Evolutionary conservation across 2,329 filamentous ascomycete genomes (phyloP).

Genomic region (Scopulariopsis brevicaulis): DNA sequence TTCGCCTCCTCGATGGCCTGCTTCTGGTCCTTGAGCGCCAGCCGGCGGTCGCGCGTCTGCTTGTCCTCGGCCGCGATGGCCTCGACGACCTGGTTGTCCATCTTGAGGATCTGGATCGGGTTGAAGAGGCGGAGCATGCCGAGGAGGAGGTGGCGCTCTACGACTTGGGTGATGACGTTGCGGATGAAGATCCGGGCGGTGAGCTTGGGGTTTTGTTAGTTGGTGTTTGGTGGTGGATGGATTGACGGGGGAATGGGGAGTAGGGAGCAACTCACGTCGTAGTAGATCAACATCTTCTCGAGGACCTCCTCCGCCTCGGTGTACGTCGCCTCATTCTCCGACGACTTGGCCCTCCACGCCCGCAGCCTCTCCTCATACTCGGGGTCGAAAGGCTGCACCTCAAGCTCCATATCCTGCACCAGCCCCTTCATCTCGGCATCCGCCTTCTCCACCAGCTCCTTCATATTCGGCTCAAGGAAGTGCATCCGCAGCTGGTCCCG

Average conservation of each 20-base stretch:
- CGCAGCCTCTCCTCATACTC: constrained; percentile 39
- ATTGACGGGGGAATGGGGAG: not conserved
- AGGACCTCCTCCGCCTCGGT: constrained; percentile 39
- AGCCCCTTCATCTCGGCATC: constrained; percentile 32
- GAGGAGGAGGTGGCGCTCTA: constrained; percentile 37
- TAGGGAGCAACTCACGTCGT: constrained; percentile 18
- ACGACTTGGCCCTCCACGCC: constrained; percentile 30
- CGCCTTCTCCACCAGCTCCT: constrained; percentile 31
- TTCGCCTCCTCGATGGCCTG: constrained; percentile 37
- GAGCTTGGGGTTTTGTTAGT: constrained; percentile 13
- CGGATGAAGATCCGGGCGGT: constrained; percentile 39
- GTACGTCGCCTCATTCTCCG: constrained; percentile 31
- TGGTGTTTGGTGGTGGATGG: not conserved
- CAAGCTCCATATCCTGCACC: constrained; percentile 38
- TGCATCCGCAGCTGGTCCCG: constrained; percentile 35
- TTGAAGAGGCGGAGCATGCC: constrained; percentile 41
- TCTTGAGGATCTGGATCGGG: constrained; percentile 36
- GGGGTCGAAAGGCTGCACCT: constrained; percentile 40
- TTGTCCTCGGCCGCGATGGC: constrained; percentile 41
- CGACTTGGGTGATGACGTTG: constrained; percentile 40
- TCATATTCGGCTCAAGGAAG: constrained; percentile 37
- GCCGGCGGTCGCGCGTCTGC: constrained; percentile 36
- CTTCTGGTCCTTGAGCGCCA: constrained; percentile 34
- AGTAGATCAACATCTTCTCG: constrained; percentile 45
- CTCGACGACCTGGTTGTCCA: constrained; percentile 31